Evolutionary conservation across 345 rosid species (phyloP), one percentile per base, ranked within the genome.

Genomic region (Stellera chamaejasme): DNA sequence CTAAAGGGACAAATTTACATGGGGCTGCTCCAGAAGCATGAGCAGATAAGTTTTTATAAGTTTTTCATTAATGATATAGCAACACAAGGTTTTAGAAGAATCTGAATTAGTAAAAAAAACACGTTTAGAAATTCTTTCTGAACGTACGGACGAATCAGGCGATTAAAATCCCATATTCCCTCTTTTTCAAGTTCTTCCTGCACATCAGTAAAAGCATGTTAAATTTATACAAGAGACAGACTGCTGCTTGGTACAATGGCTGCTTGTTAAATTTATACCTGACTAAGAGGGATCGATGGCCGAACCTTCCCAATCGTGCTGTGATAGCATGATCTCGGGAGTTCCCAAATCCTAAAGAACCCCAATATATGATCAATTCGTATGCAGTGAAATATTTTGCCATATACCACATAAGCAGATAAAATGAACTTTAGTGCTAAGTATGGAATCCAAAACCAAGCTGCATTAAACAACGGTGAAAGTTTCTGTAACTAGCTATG

Each of bases 301-400:
- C 91, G 81, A 71, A 93, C 88, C 71, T 93, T 93, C 66, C 97
- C 99, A 52, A 82, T 70, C 54, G 88, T 76, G 47, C 99, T 14
- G 96, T 93, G 84, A 82, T 64, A 66, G 97, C 84, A 74, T 92
- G 94, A 45, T 81, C 97, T 43, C n/a, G 98, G 97, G 65, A 88
- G 91, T 65, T 88, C 98, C 98, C 98, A 88, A 67, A 92, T 92
- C 64, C 99, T 78, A 71, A 92, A 92, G 89, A 92, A 92, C 45
- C 98, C 98, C 66, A 92, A 72, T 65, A 88, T 86, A 69, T 88
- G 99, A 74, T 92, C 99, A 45, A 92, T 92, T 73, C 99, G 67
- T 86, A 92, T 1, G 97, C 96, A 10, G 97, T 84, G 62, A 88
- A 93, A 77, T 93, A 88, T 47, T 88, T 86, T 26, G 87, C 92